Percentiles rank a stretch among this genome's conserved stretches.
These are phyloP conservation scores for Parvularia atlantis DNA, from an alignment of 78 protist genomes.

Conservation along the genomic window DNA sequence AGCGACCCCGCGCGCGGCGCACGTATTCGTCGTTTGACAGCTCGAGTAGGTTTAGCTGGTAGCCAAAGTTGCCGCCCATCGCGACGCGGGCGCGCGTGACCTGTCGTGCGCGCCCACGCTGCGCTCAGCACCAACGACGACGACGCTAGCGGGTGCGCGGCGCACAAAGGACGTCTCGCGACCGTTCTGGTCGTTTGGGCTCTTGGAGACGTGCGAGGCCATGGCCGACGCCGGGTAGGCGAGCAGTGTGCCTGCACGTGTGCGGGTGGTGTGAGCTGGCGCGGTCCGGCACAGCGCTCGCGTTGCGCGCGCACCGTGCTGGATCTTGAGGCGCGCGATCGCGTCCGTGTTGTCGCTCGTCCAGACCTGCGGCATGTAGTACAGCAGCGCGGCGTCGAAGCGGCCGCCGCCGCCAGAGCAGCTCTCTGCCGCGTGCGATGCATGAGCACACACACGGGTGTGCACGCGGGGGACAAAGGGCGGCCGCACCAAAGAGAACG, in stretches of 20 bases:
- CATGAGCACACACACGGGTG: no score
- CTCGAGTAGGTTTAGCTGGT: neutral
- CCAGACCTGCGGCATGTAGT: constrained; percentile 14
- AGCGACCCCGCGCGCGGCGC: neutral
- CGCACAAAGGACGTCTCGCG: neutral
- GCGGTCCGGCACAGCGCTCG: no score
- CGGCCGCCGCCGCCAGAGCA: constrained; percentile 15
- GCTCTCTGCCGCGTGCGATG: neutral
- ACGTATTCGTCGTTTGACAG: neutral
- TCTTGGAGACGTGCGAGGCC: neutral
- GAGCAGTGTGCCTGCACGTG: neutral
- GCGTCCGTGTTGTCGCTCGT: constrained; percentile 11
- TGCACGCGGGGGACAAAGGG: no score
- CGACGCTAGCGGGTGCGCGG: no score
- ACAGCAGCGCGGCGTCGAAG: constrained; percentile 9
- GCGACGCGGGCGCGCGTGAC: neutral
- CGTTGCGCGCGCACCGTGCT: neutral
- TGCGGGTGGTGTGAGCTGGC: no score
- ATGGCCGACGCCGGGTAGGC: no score
- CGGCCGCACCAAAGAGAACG: no score
- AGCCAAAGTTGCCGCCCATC: neutral
- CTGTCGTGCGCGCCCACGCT: no score
- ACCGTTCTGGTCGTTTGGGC: neutral
- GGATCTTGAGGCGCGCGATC: neutral
- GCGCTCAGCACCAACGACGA: no score